Evolutionary conservation across 805 yeast species (phyloP).

Genomic region (Candida parachauliodes): DNA sequence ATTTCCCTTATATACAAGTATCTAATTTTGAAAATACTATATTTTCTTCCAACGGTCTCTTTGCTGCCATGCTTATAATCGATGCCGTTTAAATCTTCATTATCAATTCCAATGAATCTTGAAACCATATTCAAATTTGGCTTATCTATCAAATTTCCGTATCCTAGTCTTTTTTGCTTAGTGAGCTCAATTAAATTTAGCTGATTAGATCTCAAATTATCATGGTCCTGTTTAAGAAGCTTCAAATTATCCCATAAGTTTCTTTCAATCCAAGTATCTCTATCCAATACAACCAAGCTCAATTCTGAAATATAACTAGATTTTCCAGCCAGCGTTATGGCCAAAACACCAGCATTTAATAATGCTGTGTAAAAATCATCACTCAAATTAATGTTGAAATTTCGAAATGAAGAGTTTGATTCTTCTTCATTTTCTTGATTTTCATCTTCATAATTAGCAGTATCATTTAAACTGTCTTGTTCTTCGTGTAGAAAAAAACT

Average conservation of each 20-base stretch:
- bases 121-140: constrained; percentile 24
- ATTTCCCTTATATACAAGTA: constrained; percentile 18
- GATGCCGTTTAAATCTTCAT: constrained; percentile 2
- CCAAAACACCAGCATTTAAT: constrained; percentile 56
- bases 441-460: constrained; percentile 7
- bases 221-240: too few relatives aligned
- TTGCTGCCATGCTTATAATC: not conserved
- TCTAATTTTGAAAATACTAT: constrained; percentile 22
- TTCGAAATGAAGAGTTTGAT: constrained; percentile 12
- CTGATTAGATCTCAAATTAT: not conserved
- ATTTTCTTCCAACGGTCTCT: not conserved
- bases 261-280: constrained; percentile 54
- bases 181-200: not conserved
- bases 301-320: constrained; percentile 63
- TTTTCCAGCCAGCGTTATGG: constrained; percentile 64
- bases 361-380: constrained; percentile 69
- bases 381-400: constrained; percentile 38
- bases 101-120: not conserved
- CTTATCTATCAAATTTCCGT: constrained; percentile 25
- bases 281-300: constrained; percentile 44
- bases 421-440: constrained; percentile 15
- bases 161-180: constrained; percentile 15
- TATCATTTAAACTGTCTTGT: constrained; percentile 13
- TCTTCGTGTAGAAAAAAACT: constrained; percentile 23
- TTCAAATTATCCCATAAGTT: constrained; percentile 19